These are phyloP conservation scores for Thalassiosira mediterranea DNA, from an alignment of 352 stramenopile species.

Conservation along the genomic window DNA sequence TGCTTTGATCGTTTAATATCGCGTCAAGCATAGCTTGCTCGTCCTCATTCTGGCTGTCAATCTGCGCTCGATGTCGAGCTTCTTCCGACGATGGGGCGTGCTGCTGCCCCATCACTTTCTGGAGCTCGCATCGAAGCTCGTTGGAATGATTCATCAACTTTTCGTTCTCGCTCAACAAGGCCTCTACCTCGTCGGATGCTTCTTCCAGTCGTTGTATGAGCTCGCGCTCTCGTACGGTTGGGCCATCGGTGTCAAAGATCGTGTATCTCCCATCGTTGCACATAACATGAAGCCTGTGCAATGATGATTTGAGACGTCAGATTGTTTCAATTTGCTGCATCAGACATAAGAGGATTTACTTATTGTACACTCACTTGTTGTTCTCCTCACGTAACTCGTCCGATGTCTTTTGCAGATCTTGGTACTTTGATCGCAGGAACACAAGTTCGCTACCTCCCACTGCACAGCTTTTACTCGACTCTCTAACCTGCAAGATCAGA, in stretches of 20 bases:
- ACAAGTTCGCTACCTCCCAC: conserved; percentile 20
- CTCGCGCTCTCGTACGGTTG: conserved; percentile 26
- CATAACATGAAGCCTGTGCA: too few relatives aligned
- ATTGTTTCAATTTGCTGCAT: background rate
- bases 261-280: too few relatives aligned
- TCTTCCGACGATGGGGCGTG: background rate
- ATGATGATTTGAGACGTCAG: too few relatives aligned
- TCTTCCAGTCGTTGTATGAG: conserved; percentile 44
- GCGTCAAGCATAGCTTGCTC: conserved; percentile 32
- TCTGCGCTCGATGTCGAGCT: background rate
- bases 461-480: background rate
- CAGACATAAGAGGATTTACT: background rate
- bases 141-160: conserved; percentile 31
- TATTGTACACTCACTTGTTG: background rate
- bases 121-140: conserved; percentile 25
- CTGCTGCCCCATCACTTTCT: background rate
- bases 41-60: background rate
- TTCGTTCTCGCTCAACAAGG: conserved; percentile 29
- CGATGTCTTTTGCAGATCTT: conserved; percentile 16
- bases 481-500: conserved; percentile 41
- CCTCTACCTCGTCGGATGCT: conserved; percentile 41
- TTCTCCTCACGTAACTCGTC: conserved; percentile 33
- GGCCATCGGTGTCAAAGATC: too few relatives aligned
- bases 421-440: conserved; percentile 36
- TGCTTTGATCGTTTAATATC: conserved; percentile 48